Evolutionary conservation across 2,329 filamentous ascomycete genomes (phyloP).

Genomic region (Diatrype stigma): DNA sequence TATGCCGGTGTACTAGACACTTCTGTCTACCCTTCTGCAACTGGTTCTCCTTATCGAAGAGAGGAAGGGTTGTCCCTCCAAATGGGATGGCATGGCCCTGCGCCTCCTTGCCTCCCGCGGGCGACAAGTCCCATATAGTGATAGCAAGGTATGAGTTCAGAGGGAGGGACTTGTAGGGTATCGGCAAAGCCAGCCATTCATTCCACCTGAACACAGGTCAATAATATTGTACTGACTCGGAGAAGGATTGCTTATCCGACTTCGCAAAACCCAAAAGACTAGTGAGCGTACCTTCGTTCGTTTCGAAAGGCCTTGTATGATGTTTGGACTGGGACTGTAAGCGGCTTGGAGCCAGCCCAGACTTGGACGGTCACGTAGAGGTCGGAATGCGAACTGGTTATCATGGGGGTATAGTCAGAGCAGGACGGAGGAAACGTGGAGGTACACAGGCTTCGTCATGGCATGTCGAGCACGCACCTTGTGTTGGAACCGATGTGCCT

Average conservation of each 20-base stretch:
- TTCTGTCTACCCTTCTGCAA: constrained; percentile 89
- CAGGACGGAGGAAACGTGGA: not conserved
- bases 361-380: constrained; percentile 90
- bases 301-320: constrained; percentile 86
- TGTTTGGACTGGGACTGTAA: constrained; percentile 89
- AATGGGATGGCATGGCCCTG: constrained; percentile 82
- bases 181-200: constrained; percentile 88
- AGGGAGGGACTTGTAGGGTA: constrained; percentile 78
- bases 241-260: not conserved
- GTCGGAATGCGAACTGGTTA: constrained; percentile 70
- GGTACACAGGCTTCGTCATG: not conserved
- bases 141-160: constrained; percentile 81
- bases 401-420: constrained; percentile 2
- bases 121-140: constrained; percentile 91
- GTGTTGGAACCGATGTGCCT: constrained; percentile 84
- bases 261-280: not conserved
- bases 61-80: constrained; percentile 82
- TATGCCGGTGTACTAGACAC: constrained; percentile 78
- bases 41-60: constrained; percentile 93
- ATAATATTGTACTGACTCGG: constrained; percentile 5
- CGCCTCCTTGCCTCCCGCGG: constrained; percentile 65
- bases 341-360: constrained; percentile 92
- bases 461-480: constrained; percentile 43
- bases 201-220: constrained; percentile 63
- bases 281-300: constrained; percentile 51